A percentile compares a stretch with the other conserved stretches of the same genome.
Conservation (phyloP, 2,329 filamentous ascomycete species). For the Phialemonium atrogriseum region DNA sequence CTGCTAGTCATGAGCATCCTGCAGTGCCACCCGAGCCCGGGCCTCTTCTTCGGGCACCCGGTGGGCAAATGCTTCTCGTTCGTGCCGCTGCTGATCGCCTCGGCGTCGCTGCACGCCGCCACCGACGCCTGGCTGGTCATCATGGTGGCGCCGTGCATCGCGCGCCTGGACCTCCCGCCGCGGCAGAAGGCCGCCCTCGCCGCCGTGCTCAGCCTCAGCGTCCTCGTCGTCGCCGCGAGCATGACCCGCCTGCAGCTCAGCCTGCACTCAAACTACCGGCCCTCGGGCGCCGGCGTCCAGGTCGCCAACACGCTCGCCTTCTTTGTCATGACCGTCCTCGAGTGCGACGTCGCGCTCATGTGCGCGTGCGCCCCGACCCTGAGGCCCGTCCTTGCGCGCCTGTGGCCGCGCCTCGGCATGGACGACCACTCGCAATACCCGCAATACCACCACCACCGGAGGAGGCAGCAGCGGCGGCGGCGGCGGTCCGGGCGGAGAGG, state of each 20-base stretch:
- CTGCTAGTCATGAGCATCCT: conserved; percentile 30
- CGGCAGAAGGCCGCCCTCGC: conserved; percentile 34
- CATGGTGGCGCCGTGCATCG: conserved; percentile 32
- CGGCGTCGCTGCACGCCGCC: conserved; percentile 35
- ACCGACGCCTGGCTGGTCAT: conserved; percentile 35
- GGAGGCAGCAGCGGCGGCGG: background rate
- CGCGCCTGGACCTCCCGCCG: conserved; percentile 26
- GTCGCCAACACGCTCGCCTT: conserved; percentile 20
- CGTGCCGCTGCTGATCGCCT: conserved; percentile 32
- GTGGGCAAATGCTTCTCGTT: conserved; percentile 28
- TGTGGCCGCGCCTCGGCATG: conserved; percentile 17
- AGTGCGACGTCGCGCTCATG: conserved; percentile 26
- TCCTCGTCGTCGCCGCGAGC: conserved; percentile 28
- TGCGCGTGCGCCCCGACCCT: conserved; percentile 25
- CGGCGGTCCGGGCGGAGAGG: background rate
- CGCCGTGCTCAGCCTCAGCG: conserved; percentile 34
- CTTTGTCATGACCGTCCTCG: conserved; percentile 26
- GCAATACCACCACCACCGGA: too few relatives aligned
- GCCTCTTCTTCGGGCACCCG: conserved; percentile 24
- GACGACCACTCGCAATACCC: too few relatives aligned
- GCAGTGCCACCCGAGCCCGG: conserved; percentile 32
- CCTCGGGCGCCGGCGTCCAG: conserved; percentile 7
- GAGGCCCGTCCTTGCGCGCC: conserved; percentile 17
- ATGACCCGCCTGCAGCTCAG: conserved; percentile 23
- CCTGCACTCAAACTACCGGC: conserved; percentile 17